Evolutionary conservation across 176 grass and related monocot genomes (phyloP).

Genomic region (Dendrocalamus sinicus): DNA sequence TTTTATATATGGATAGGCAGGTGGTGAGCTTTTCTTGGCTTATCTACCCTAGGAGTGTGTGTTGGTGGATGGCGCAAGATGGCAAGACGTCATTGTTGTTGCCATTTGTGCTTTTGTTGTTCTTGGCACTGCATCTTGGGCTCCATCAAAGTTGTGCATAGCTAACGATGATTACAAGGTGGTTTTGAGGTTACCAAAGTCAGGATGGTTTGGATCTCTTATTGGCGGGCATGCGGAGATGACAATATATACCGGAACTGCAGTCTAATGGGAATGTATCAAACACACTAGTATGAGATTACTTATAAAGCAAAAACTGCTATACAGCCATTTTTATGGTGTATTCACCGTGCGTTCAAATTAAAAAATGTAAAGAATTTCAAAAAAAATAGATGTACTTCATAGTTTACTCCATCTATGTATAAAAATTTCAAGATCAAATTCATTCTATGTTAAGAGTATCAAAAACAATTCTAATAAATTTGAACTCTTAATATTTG

Average conservation of each 20-base stretch:
- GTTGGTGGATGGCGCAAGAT: constrained; percentile 12
- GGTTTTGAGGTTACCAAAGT: constrained; percentile 42
- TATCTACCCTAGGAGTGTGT: constrained; percentile 4
- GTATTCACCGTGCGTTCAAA: no score
- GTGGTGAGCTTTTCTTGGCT: not conserved
- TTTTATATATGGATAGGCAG: constrained; percentile 4
- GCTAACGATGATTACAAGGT: constrained; percentile 35
- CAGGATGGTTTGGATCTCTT: not conserved
- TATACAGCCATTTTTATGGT: no score
- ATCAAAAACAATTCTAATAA: no score
- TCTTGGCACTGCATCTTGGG: constrained; percentile 33
- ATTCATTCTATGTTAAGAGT: no score
- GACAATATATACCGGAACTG: not conserved
- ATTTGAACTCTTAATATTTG: no score
- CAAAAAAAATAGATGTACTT: no score
- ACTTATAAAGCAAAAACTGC: no score
- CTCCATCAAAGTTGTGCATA: not conserved
- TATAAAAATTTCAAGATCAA: no score
- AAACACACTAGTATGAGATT: no score
- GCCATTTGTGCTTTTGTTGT: constrained; percentile 30
- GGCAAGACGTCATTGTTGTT: constrained; percentile 40
- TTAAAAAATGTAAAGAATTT: no score
- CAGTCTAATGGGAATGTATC: no score
- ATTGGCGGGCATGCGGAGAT: not conserved
- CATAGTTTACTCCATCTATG: no score